phyloP scores from a whole-genome alignment of 106 monocot species.

The Amphibolis antarctica region DNA sequence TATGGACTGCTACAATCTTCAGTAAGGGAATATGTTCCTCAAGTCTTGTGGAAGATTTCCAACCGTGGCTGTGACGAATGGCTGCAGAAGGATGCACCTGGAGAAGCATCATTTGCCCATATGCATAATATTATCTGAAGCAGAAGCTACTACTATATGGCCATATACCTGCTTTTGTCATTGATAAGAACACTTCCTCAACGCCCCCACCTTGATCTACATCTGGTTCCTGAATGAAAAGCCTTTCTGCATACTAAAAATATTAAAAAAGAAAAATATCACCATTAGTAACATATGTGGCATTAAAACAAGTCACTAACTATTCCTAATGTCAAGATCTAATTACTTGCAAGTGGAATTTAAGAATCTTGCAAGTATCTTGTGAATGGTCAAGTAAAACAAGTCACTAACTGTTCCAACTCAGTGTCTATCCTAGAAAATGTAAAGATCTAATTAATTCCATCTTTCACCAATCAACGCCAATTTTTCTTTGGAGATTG shows the following conservation, averaged over 20 bases:
- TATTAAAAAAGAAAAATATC: background rate
- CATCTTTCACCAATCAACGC: too few relatives aligned
- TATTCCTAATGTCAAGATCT: too few relatives aligned
- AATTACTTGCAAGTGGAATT: too few relatives aligned
- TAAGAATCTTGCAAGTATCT: too few relatives aligned
- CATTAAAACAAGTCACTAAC: too few relatives aligned
- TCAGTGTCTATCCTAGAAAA: too few relatives aligned
- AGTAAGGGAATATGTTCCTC: slow-evolving; percentile 19
- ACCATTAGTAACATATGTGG: too few relatives aligned
- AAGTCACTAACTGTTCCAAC: too few relatives aligned
- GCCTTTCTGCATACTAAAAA: slow-evolving; percentile 83
- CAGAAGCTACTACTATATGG: slow-evolving; percentile 57
- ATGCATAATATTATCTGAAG: slow-evolving; percentile 63
- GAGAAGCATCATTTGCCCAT: slow-evolving; percentile 44
- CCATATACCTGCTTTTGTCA: slow-evolving; percentile 81
- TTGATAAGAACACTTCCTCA: slow-evolving; percentile 59
- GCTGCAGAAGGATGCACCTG: slow-evolving; percentile 34
- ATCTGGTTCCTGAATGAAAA: slow-evolving; percentile 44
- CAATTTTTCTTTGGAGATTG: too few relatives aligned
- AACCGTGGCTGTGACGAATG: slow-evolving; percentile 24
- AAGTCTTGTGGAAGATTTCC: slow-evolving; percentile 29
- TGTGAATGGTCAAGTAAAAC: too few relatives aligned
- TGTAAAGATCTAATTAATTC: too few relatives aligned
- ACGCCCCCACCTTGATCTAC: slow-evolving; percentile 23
- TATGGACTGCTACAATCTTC: slow-evolving; percentile 28